These are phyloP conservation scores for Sporothrix phasma DNA, from an alignment of 2,329 filamentous ascomycete genomes.

Conservation along the genomic window DNA sequence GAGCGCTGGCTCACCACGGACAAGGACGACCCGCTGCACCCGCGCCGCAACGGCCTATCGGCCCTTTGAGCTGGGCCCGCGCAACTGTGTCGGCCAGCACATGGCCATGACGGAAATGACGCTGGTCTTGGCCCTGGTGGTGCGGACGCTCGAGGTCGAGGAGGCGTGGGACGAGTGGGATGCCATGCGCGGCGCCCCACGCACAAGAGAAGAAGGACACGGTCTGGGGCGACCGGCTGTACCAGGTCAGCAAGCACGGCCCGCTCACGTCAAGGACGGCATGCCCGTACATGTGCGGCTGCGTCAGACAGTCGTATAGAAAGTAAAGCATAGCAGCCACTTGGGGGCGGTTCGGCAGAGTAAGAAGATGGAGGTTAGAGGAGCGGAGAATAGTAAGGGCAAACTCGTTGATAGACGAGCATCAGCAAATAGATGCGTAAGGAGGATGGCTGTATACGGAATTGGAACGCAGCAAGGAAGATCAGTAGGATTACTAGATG, in stretches of 20 bases:
- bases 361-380: neutral
- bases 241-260: constrained; percentile 22
- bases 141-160: constrained; percentile 16
- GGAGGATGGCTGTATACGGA: no score
- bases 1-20: constrained; percentile 35
- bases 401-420: no score
- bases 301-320: constrained; percentile 1
- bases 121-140: constrained; percentile 15
- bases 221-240: constrained; percentile 26
- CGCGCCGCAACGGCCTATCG: constrained; percentile 40
- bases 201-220: constrained; percentile 20
- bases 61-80: constrained; percentile 43
- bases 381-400: no score
- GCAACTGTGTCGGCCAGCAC: constrained; percentile 46
- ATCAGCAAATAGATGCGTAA: no score
- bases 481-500: no score
- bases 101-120: constrained; percentile 17
- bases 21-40: constrained; percentile 27
- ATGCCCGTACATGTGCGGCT: constrained; percentile 31
- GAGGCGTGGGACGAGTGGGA: constrained; percentile 21
- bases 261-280: constrained; percentile 28
- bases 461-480: no score
- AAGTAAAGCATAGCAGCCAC: no score
- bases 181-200: neutral
- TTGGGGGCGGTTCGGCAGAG: no score